phyloP scores from a whole-genome alignment of 2,329 filamentous ascomycete species.

The Trichoderma atrobrunneum region DNA sequence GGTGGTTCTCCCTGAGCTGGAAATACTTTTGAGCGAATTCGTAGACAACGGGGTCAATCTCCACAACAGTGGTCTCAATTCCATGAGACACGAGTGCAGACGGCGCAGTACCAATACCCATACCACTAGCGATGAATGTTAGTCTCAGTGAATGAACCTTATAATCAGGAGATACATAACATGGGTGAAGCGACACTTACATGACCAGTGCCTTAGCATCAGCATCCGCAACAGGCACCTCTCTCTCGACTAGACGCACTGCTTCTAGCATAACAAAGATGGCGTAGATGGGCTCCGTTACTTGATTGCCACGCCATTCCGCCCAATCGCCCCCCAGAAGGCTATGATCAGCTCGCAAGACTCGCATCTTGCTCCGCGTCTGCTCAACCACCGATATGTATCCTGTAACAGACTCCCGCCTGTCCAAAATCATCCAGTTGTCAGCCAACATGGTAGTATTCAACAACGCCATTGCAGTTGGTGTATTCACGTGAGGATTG shows the following conservation, averaged over 20 bases:
- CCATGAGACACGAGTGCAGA: conserved; percentile 83
- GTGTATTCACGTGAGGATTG: conserved; percentile 71
- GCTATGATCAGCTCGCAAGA: conserved; percentile 91
- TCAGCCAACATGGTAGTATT: conserved; percentile 64
- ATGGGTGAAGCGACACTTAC: conserved; percentile 48
- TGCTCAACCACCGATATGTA: conserved; percentile 91
- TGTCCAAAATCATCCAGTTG: conserved; percentile 74
- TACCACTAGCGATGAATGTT: conserved; percentile 55
- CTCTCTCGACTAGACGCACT: conserved; percentile 71
- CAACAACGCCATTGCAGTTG: conserved; percentile 56
- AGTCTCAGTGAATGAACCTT: neutral
- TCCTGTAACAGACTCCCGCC: conserved; percentile 82
- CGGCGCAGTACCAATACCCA: conserved; percentile 89
- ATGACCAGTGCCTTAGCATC: conserved; percentile 80
- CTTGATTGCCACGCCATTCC: conserved; percentile 48
- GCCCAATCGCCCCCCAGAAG: conserved; percentile 91
- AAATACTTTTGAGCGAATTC: conserved; percentile 83
- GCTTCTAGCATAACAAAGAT: conserved; percentile 97
- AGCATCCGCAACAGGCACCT: conserved; percentile 53
- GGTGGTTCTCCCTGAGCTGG: conserved; percentile 71
- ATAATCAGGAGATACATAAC: neutral
- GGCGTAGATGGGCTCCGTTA: conserved; percentile 86
- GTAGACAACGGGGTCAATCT: conserved; percentile 89
- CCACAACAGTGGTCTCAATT: conserved; percentile 88
- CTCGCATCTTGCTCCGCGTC: conserved; percentile 65